These are phyloP conservation scores for Scheffersomyces illinoinensis DNA, from an alignment of 1,139 yeast species.

Conservation along the genomic window DNA sequence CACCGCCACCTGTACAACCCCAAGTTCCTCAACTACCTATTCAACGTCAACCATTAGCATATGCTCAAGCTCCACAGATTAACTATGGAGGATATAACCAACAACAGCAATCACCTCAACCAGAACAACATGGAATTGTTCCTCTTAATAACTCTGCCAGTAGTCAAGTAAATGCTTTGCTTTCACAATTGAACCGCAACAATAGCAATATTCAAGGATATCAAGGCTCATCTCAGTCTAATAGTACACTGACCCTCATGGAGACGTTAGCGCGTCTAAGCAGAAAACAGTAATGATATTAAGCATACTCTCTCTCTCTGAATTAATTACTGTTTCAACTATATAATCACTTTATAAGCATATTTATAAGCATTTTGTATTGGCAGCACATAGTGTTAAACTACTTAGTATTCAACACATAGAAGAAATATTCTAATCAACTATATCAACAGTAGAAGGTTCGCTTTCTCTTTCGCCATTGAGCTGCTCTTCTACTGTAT, in stretches of 20 bases:
- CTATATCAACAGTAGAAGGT: constrained; percentile 14
- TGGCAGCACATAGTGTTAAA: background rate
- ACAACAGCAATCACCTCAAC: background rate
- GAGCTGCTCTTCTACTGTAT: background rate
- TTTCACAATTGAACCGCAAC: constrained; percentile 22
- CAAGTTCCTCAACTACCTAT: constrained; percentile 3
- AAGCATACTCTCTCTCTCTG: background rate
- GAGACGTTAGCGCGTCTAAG: constrained; percentile 40
- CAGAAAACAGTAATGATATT: constrained; percentile 9
- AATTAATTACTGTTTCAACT: background rate
- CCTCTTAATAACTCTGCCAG: constrained; percentile 14
- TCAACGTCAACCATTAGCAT: constrained; percentile 5
- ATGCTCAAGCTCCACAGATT: constrained; percentile 7
- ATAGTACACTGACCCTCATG: constrained; percentile 26
- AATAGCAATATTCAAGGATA: background rate
- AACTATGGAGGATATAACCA: constrained; percentile 4
- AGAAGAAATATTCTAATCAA: constrained; percentile 9
- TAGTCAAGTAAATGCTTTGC: constrained; percentile 28
- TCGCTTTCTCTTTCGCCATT: constrained; percentile 3
- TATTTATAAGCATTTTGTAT: background rate
- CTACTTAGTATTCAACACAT: background rate
- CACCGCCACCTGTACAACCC: constrained; percentile 11
- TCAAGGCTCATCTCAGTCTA: constrained; percentile 5
- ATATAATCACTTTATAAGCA: constrained; percentile 1
- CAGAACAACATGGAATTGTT: constrained; percentile 6